Conservation (phyloP, 495 filamentous ascomycete genomes). For the Penicillium arizonense region DNA sequence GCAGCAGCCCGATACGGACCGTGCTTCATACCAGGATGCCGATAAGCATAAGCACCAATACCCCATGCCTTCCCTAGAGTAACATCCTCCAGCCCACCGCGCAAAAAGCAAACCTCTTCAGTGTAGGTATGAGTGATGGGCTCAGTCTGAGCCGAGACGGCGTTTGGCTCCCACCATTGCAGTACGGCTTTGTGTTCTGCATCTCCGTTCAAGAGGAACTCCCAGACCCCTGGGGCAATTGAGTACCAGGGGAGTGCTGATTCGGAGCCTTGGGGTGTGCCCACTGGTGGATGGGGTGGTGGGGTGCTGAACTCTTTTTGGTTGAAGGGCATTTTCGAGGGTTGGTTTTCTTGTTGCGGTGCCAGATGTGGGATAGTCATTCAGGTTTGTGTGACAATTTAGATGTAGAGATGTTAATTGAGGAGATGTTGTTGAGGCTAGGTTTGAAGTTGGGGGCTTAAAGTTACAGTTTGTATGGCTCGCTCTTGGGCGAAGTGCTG, state of each 20-base stretch:
- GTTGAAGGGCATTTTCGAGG: conserved; percentile 11
- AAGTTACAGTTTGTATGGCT: too few species aligned
- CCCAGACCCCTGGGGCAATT: conserved; percentile 24
- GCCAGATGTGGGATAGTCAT: neutral
- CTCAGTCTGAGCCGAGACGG: neutral
- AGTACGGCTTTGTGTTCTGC: conserved; percentile 19
- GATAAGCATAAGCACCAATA: conserved; percentile 25
- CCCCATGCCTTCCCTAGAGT: conserved; percentile 18
- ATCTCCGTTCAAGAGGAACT: conserved; percentile 20
- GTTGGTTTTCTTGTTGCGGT: neutral
- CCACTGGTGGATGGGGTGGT: conserved; percentile 14
- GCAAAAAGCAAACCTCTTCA: conserved; percentile 28
- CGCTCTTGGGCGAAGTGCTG: too few species aligned
- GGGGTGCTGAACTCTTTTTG: conserved; percentile 25
- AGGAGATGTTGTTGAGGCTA: too few species aligned
- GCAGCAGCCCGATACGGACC: conserved; percentile 17
- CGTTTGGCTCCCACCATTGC: conserved; percentile 28
- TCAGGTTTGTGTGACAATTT: neutral
- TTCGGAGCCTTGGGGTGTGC: conserved; percentile 9
- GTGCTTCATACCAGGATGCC: conserved; percentile 22
- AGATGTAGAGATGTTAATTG: neutral
- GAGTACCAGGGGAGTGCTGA: conserved; percentile 20
- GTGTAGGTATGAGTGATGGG: conserved; percentile 24
- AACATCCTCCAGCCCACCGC: conserved; percentile 24
- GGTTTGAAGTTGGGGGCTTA: too few species aligned